These are phyloP conservation scores for Umbellularia californica DNA, from an alignment of 164 flowering plant genomes.

Conservation along the genomic window DNA sequence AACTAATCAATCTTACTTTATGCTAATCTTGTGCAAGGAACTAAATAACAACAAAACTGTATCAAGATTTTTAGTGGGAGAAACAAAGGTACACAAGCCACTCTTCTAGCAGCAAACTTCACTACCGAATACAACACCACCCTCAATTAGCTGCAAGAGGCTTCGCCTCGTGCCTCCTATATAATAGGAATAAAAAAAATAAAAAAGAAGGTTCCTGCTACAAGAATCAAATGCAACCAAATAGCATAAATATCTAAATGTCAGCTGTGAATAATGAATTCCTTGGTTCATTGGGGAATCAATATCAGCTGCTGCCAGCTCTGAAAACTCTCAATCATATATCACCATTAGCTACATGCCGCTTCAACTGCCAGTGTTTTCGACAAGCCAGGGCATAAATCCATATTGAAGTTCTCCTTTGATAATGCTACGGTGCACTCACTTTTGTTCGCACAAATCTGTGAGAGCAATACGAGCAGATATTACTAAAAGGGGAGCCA, in stretches of 20 bases:
- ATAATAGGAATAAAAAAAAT: background rate
- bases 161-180: conserved; percentile 1
- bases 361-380: conserved; percentile 75
- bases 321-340: background rate
- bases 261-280: background rate
- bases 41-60: background rate
- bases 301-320: background rate
- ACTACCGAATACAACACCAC: background rate
- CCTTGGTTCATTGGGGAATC: background rate
- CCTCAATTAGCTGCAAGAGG: conserved; percentile 2
- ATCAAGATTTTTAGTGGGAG: background rate
- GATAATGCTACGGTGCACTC: conserved; percentile 48
- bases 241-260: no score
- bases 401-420: conserved; percentile 36
- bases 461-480: conserved; percentile 19
- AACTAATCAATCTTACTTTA: no score
- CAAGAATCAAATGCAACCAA: background rate
- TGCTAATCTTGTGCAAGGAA: background rate
- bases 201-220: background rate
- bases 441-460: conserved; percentile 55
- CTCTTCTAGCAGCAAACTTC: background rate
- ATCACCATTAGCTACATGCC: conserved; percentile 40
- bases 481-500: background rate
- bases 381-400: conserved; percentile 37
- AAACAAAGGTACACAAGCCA: background rate